Conservation (phyloP, 371 early-diverging fungal genomes). For the Homolaphlyctis polyrhiza region DNA sequence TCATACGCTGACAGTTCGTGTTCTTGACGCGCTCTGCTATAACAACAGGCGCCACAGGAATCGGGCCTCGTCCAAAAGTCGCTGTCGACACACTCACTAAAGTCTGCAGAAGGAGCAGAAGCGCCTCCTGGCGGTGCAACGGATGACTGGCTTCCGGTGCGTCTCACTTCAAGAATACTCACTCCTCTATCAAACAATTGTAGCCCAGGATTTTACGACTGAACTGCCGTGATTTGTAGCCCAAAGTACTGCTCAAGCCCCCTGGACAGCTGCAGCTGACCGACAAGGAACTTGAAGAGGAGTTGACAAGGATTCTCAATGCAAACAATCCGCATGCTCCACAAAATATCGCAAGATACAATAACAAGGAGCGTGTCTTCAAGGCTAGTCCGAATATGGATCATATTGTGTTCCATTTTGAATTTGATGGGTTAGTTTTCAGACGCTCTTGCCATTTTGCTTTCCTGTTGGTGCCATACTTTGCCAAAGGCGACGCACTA, state of each 20-base stretch:
- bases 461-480: too few species aligned
- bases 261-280: slow-evolving; percentile 45
- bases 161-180: not conserved
- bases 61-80: slow-evolving; percentile 2
- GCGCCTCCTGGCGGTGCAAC: slow-evolving; percentile 6
- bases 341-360: slow-evolving; percentile 56
- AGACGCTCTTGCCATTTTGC: not conserved
- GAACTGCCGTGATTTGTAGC: too few species aligned
- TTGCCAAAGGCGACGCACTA: too few species aligned
- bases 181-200: slow-evolving; percentile 2
- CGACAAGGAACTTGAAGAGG: slow-evolving; percentile 52
- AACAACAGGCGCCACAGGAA: not conserved
- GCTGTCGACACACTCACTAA: slow-evolving; percentile 22
- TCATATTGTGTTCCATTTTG: slow-evolving; percentile 51
- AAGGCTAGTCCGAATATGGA: slow-evolving; percentile 51
- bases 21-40: too few species aligned
- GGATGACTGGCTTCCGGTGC: slow-evolving; percentile 53
- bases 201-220: not conserved
- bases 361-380: slow-evolving; percentile 46
- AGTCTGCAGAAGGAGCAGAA: slow-evolving; percentile 11
- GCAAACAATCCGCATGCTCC: slow-evolving; percentile 60
- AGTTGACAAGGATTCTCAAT: slow-evolving; percentile 56
- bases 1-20: too few species aligned
- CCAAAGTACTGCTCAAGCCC: slow-evolving; percentile 52
- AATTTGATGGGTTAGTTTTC: slow-evolving; percentile 46